These are phyloP conservation scores for Coelastrella sp. DNA, from an alignment of 139 green algal species.

Conservation along the genomic window DNA sequence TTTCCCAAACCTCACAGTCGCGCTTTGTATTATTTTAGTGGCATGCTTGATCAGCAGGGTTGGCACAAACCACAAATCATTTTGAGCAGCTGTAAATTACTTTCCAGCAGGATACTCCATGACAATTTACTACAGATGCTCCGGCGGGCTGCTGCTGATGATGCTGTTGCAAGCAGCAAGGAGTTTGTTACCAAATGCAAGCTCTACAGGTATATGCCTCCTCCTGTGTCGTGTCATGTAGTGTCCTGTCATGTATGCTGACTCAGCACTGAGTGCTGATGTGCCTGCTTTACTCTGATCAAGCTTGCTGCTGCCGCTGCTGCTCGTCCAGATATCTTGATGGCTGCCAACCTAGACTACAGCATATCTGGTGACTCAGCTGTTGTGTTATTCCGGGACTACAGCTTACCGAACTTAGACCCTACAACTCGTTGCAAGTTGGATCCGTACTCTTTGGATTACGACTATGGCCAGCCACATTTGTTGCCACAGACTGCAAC, in stretches of 20 bases:
- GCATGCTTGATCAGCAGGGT: no score
- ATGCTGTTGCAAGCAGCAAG: no score
- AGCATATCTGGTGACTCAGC: not conserved
- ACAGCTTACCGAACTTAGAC: not conserved
- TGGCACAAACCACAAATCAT: no score
- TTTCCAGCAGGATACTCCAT: no score
- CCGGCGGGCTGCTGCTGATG: no score
- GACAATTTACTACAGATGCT: no score
- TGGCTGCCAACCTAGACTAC: slow-evolving; percentile 25
- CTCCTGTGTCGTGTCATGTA: not conserved
- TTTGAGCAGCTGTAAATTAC: no score
- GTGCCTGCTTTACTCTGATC: not conserved
- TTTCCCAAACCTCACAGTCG: no score
- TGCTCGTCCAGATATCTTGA: not conserved
- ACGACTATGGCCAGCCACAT: slow-evolving; percentile 12
- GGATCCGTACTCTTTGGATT: slow-evolving; percentile 5
- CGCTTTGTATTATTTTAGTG: no score
- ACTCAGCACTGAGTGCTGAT: not conserved
- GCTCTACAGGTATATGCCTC: not conserved
- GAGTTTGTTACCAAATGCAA: no score
- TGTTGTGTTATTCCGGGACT: not conserved
- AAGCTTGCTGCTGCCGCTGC: not conserved
- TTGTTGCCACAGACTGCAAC: not conserved
- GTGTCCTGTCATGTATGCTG: not conserved
- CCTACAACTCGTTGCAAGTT: not conserved